A percentile compares a stretch with the other conserved stretches of the same genome.
Conservation (phyloP, 495 filamentous ascomycete species). For the Platismatia glauca region DNA sequence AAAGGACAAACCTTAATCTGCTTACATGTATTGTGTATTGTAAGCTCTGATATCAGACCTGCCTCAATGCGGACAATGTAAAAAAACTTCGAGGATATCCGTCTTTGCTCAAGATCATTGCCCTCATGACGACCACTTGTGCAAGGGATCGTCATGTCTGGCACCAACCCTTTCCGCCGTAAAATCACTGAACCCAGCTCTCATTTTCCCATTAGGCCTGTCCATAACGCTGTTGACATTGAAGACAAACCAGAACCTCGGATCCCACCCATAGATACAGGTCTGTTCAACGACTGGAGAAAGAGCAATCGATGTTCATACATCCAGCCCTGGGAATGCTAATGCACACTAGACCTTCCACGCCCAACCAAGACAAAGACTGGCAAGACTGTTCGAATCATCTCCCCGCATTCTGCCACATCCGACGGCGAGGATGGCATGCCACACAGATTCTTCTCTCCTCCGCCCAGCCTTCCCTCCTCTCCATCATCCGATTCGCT, state of each 20-base stretch:
- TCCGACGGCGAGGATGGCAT: constrained; percentile 14
- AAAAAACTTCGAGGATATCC: not conserved
- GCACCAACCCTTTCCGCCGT: constrained; percentile 49
- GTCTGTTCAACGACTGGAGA: constrained; percentile 8
- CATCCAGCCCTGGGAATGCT: not conserved
- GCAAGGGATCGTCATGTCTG: constrained; percentile 38
- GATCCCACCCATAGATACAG: constrained; percentile 22
- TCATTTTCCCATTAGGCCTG: not conserved
- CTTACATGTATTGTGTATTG: not conserved
- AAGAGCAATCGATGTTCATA: not conserved
- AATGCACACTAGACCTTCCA: constrained; percentile 45
- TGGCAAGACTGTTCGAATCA: constrained; percentile 76
- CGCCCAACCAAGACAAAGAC: constrained; percentile 68
- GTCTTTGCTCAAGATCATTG: constrained; percentile 2
- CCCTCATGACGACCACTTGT: constrained; percentile 20
- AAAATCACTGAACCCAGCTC: constrained; percentile 19
- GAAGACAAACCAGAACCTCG: constrained; percentile 15
- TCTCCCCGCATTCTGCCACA: constrained; percentile 34
- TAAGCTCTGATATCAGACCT: not conserved
- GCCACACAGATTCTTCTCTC: constrained; percentile 9
- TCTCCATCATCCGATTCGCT: constrained; percentile 10
- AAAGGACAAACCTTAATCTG: not conserved
- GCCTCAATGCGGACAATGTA: not conserved
- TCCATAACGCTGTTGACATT: constrained; percentile 5
- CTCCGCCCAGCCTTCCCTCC: constrained; percentile 2